Base-by-base conservation (phyloP, 2,329 filamentous ascomycete species). In the Aspergillus sp. region DNA sequence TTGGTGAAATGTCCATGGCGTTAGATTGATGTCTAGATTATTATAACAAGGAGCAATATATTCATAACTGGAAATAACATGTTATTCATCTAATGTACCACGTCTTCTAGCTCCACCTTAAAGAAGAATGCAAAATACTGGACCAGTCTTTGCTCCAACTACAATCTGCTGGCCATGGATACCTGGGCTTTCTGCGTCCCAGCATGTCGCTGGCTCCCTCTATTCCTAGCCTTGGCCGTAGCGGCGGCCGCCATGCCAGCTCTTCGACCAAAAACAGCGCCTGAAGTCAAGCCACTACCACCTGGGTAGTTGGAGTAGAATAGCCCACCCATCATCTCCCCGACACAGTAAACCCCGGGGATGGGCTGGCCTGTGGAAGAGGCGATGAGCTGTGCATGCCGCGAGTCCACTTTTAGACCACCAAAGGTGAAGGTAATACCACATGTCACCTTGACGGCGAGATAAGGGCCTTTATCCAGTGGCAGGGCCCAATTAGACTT, bases 391-490 rank as follows among this genome's bases (percentile, higher is more conserved):
- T 76, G 76, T 3, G 81, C 78, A 25, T 25, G 4, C 23, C 23
- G 23, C 0, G 82, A 86, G 23, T 82, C 69, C 0, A 84, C 78
- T 49, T 84, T 77, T 6, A 89, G 70, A 0, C 87, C 86, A 1
- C 86, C 87, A 72, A 89, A 90, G 0, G 87, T 89, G 63, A 89
- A 90, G 0, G 86, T 89, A 15, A 90, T 81, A 1, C 87, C 87
- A 46, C 84, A 85, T 4, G 82, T 83, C 3, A 89, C 85, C 62
- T 84, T 84, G 46, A 89, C 82, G 1, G 87, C 87, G 23, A 87
- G 70, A 64, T 85, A 89, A 0, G 87, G 87, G 0, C 76, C 75
- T 60, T 82, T 68, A 39, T 81, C 77, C 7, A 90, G 64, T 0
- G 86, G 80, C 6, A 85, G 62, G 0, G 87, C 87, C 87, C 87